Base-by-base conservation (phyloP, 495 filamentous ascomycete species). In the Xanthoparmelia taractica region DNA sequence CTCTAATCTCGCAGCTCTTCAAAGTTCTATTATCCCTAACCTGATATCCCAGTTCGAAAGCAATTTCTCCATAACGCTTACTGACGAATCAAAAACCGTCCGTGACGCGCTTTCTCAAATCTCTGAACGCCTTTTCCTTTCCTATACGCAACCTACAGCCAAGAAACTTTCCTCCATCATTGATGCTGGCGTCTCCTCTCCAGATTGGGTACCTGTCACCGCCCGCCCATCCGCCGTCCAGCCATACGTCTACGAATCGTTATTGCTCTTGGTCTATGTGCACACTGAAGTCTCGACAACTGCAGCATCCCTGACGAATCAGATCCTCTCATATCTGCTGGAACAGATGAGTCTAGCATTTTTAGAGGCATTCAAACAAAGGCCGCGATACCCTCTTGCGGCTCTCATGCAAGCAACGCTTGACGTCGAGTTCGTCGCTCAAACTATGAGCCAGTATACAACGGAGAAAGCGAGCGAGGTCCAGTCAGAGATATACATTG, bases 341-440 rank as follows among this genome's bases (percentile, higher is more conserved):
- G 89, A 92, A 68, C 81, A 90, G 69, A 80, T 88, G 13, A 89
- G 84, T 38, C 75, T 77, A 17, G 84, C 89, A 57, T 82, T 96
- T 12, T 78, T 94, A 8, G 78, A 82, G 18, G 83, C 87, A 0
- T 91, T 96, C 76, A 82, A 83, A 61, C 67, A 80, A 25, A 85
- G 90, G 13, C 66, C 79, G 10, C 76, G 77, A 37, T 97, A 90
- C 76, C 77, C 82, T 10, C 85, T 98, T 0, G 76, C 85, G n/a
- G 84, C 85, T 11, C 80, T 98, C 56, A 95, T 97, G 87, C 95
- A 97, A 74, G 95, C 95, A 4, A 97, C 95, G 0, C 80, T 98
- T 8, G 94, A 98, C 64, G 92, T 96, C 12, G 94, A 98, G 74
- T 98, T 97, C 74, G 86, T 97, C 41, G 90, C 91, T 8, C 95